Conservation (phyloP, 2,329 filamentous ascomycete genomes). For the Ophiocordyceps camponoti-rufipedis region DNA sequence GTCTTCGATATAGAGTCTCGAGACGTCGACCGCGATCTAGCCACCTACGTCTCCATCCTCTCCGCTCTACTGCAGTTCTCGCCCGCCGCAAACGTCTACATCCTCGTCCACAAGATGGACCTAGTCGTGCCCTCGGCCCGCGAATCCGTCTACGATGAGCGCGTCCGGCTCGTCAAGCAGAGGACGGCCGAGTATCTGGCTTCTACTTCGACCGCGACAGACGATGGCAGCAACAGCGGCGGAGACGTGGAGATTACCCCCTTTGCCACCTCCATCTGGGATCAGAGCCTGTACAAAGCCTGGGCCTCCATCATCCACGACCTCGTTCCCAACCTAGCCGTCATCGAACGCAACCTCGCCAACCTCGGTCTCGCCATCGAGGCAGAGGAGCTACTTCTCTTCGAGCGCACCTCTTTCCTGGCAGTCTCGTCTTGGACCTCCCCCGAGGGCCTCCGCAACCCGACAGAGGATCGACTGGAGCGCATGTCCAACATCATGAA, state of each 20-base stretch:
- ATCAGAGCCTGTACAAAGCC: conserved; percentile 92
- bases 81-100: conserved; percentile 66
- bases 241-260: conserved; percentile 50
- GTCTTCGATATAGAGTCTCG: conserved; percentile 97
- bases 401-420: conserved; percentile 89
- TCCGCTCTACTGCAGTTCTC: conserved; percentile 77
- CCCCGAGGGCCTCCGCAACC: conserved; percentile 57
- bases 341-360: conserved; percentile 73
- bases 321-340: conserved; percentile 78
- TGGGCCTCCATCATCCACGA: conserved; percentile 98
- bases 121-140: conserved; percentile 68
- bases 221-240: neutral
- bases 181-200: conserved; percentile 43
- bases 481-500: conserved; percentile 94
- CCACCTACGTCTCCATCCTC: conserved; percentile 84
- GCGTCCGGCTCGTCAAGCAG: conserved; percentile 56
- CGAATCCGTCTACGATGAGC: conserved; percentile 68
- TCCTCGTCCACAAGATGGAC: conserved; percentile 98
- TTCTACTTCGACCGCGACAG: conserved; percentile 3
- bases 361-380: conserved; percentile 73
- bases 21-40: conserved; percentile 81
- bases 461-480: conserved; percentile 84
- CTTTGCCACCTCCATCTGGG: conserved; percentile 95
- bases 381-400: conserved; percentile 84
- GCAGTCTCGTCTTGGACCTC: conserved; percentile 88